Evolutionary conservation across 2,329 filamentous ascomycete species (phyloP).

Genomic region (Domatiomyces globalis): DNA sequence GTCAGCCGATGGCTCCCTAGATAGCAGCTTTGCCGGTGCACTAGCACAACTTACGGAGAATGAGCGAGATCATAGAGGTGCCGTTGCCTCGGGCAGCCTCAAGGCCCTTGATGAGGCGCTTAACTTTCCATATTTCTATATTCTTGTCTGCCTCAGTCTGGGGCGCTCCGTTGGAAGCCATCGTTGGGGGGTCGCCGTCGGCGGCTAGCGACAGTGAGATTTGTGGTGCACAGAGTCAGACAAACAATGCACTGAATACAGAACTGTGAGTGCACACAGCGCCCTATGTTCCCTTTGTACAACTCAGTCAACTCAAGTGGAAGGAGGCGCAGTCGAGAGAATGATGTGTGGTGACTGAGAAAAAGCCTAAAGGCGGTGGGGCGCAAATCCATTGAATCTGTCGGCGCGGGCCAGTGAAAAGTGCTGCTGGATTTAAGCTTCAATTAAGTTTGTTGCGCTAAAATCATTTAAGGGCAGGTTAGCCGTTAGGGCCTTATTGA

Average conservation of each 20-base stretch:
- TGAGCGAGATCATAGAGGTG: slow-evolving; percentile 98
- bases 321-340: background rate
- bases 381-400: background rate
- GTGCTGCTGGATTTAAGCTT: background rate
- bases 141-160: slow-evolving; percentile 84
- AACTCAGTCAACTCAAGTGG: background rate
- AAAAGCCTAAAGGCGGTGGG: background rate
- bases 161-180: background rate
- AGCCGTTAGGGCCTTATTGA: background rate
- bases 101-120: slow-evolving; percentile 98
- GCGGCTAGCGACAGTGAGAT: background rate
- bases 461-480: background rate
- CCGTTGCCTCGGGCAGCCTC: slow-evolving; percentile 96
- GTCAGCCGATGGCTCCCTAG: slow-evolving; percentile 13
- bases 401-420: background rate
- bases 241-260: background rate
- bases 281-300: background rate
- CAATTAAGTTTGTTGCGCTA: background rate
- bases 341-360: background rate
- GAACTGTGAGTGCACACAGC: background rate
- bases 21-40: slow-evolving; percentile 4
- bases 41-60: slow-evolving; percentile 60
- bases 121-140: slow-evolving; percentile 79
- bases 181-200: background rate
- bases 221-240: background rate